These are phyloP conservation scores for Juncus effusus DNA, from an alignment of 176 grass and related monocot species.

Conservation along the genomic window DNA sequence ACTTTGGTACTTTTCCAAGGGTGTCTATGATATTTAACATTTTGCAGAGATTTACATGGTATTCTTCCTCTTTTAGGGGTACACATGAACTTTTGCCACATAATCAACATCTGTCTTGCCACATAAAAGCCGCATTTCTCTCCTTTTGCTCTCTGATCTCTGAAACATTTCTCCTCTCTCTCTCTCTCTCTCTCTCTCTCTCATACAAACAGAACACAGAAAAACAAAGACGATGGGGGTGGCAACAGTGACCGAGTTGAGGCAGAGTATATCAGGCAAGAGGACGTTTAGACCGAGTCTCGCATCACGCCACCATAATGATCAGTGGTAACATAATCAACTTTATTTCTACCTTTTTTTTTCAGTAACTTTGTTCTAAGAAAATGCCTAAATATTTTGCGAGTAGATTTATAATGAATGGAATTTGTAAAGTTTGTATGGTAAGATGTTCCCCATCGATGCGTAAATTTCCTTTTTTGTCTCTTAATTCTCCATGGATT, in stretches of 20 bases:
- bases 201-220: slow-evolving; percentile 8
- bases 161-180: neutral
- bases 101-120: slow-evolving; percentile 28
- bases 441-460: neutral
- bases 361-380: neutral
- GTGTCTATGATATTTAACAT: slow-evolving; percentile 14
- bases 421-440: too few relatives aligned
- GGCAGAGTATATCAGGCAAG: slow-evolving; percentile 93
- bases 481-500: neutral
- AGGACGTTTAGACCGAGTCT: slow-evolving; percentile 68
- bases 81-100: slow-evolving; percentile 33
- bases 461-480: neutral
- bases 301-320: slow-evolving; percentile 57
- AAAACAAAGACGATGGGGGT: slow-evolving; percentile 60
- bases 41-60: slow-evolving; percentile 27
- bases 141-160: slow-evolving; percentile 6
- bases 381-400: too few relatives aligned
- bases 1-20: neutral
- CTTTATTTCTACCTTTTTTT: slow-evolving; percentile 12
- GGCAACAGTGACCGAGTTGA: slow-evolving; percentile 79
- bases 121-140: slow-evolving; percentile 27
- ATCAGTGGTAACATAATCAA: slow-evolving; percentile 49
- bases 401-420: too few relatives aligned
- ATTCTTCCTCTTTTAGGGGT: neutral
- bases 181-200: slow-evolving; percentile 11